Conservation (phyloP, 345 rosid genomes). For the Sisymbrium altissimum region DNA sequence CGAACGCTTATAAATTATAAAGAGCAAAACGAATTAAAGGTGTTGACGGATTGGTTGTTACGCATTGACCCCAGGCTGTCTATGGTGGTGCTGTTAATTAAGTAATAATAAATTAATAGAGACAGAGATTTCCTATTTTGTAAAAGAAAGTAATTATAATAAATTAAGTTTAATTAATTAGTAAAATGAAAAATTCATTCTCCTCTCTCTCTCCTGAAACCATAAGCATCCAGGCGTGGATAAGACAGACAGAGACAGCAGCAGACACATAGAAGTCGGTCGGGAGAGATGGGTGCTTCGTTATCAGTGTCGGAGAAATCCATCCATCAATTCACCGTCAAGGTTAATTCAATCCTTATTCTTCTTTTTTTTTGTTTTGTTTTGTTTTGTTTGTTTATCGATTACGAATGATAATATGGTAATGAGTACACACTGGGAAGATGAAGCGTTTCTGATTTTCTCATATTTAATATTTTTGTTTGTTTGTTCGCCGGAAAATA, state of each 20-base stretch:
- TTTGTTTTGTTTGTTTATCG: background rate
- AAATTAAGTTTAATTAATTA: too few relatives aligned
- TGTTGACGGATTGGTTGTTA: too few relatives aligned
- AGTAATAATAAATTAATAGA: too few relatives aligned
- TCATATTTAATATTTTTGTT: background rate
- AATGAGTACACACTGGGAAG: background rate
- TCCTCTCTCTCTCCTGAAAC: too few relatives aligned
- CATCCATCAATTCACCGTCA: conserved; percentile 66
- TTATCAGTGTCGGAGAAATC: conserved; percentile 58
- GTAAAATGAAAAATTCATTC: too few relatives aligned
- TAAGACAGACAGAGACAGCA: background rate
- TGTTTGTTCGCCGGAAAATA: conserved; percentile 23
- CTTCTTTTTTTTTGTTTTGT: background rate
- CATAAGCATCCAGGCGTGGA: background rate
- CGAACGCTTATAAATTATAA: too few relatives aligned
- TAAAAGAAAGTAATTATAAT: too few relatives aligned
- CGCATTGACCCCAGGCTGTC: too few relatives aligned
- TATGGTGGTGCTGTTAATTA: too few relatives aligned
- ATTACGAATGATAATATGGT: background rate
- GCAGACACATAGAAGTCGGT: background rate
- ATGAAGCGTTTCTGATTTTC: background rate
- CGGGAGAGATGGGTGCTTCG: conserved; percentile 52
- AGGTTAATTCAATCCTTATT: conserved; percentile 36
- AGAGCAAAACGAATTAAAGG: too few relatives aligned
- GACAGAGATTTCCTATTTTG: too few relatives aligned